phyloP scores from a whole-genome alignment of 148 eudicot species.

The Spergularia bocconei region DNA sequence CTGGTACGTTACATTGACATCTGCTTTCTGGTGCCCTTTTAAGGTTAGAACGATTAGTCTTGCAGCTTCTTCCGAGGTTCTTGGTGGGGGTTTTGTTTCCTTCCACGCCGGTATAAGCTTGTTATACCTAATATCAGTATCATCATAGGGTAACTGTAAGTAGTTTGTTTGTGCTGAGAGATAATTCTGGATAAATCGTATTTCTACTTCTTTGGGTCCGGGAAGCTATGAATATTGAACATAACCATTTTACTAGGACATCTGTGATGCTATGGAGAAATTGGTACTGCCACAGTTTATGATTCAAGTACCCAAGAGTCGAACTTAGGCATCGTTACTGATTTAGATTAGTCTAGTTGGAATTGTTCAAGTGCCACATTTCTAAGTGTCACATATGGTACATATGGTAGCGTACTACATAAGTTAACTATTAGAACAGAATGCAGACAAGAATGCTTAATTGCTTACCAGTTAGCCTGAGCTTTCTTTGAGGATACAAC shows the following conservation, averaged over 20 bases:
- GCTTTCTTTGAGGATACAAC: slow-evolving; percentile 87
- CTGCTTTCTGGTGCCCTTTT: slow-evolving; percentile 73
- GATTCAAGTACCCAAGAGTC: neutral
- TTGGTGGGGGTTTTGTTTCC: slow-evolving; percentile 83
- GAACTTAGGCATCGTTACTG: neutral
- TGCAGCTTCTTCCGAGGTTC: slow-evolving; percentile 84
- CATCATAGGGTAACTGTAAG: neutral
- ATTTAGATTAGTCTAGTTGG: neutral
- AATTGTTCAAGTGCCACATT: neutral
- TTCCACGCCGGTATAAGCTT: slow-evolving; percentile 85
- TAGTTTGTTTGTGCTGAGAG: neutral
- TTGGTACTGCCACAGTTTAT: neutral
- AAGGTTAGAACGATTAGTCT: slow-evolving; percentile 66
- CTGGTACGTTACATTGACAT: slow-evolving; percentile 63
- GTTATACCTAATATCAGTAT: slow-evolving; percentile 53
- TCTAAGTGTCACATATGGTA: too few relatives aligned
- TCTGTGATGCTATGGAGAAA: neutral
- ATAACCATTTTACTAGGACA: neutral
- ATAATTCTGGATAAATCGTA: too few relatives aligned
- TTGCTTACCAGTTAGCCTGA: slow-evolving; percentile 74
- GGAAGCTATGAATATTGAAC: neutral
- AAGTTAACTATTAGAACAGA: too few relatives aligned
- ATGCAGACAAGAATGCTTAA: too few relatives aligned
- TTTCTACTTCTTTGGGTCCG: too few relatives aligned
- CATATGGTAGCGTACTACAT: too few relatives aligned